Base-by-base conservation (phyloP, 2,329 filamentous ascomycete species). In the Phyllosticta paracitricarpa region DNA sequence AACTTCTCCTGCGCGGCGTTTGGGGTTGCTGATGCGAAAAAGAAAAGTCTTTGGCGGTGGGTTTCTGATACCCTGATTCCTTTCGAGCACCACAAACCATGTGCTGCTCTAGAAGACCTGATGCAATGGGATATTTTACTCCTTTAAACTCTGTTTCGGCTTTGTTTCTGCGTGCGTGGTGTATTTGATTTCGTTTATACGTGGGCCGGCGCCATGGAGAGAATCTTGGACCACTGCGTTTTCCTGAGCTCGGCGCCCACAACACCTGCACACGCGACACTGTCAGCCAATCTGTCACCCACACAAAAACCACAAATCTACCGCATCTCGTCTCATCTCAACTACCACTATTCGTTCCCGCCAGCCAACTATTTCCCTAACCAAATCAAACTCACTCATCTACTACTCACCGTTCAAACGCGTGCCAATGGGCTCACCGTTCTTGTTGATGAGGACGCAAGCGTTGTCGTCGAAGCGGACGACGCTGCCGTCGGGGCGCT, bases 401-500 rank as follows among this genome's bases (percentile, higher is more conserved):
- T 7, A 12, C 19, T 3, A 76, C 79, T 70, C 65, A 82, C 85
- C 91, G 76, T 91, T 96, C 79, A 97, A 84, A 73, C 94, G 87
- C 17, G 89, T 91, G 58, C 94, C 94, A 68, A 99, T 90, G 25
- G 94, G 94, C 74, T 99, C 94, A 53, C 94, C 95, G 9, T 90
- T 83, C 83, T 97, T 99, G 79, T 95, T 97, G 75, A 99, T 89
- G 67, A 99, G 80, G 54, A 99, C 94, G 73, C 94, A 99, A 56
- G 94, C 94, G 76, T 99, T 99, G 77, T 99, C 94, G 76, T 96
- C 94, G 75, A 99, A 99, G 68, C 87, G 87, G 66, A 99, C 87
- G 55, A 94, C 86, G 71, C 88, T 92, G 58, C 94, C 94, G 78
- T 99, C 94, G 33, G 85, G 84, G 65, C 94, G 83, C 75, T 94